Evolutionary conservation across 2,329 filamentous ascomycete genomes (phyloP), one percentile per base, ranked within the genome.

Genomic region (Furcasterigmium sp.): DNA sequence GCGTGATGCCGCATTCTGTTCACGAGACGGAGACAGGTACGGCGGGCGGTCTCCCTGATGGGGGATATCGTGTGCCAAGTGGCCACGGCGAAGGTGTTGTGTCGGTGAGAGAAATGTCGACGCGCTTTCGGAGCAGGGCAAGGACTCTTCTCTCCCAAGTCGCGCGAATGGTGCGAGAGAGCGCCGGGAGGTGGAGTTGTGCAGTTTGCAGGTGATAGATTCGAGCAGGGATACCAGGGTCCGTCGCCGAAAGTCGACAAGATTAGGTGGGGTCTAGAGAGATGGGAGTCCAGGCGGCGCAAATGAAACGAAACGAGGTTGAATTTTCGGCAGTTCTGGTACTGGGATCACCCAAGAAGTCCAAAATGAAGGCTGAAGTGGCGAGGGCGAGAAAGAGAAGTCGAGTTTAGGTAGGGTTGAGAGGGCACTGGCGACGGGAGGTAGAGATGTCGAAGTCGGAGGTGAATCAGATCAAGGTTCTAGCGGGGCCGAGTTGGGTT

Each of bases 1-100:
- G 41, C 26, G 10, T 20, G 41, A 17, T 43, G 41, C 25, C 15
- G 23, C 41, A 37, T 43, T 32, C 41, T 38, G 34, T 11, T 26
- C 8, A 7, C n/a, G 6, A 8, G 32, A 15, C 18, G 35, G 21
- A 17, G 35, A 28, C 14, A 17, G 13, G n/a, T 26, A n/a, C 10
- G 38, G 29, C 13, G 25, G 23, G 15, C 20, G n/a, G 15, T 40
- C 21, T 26, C 7, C 11, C 23, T 7, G 23, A 26, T 26, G 32
- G 32, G 32, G 17, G n/a, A 9, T n/a, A 35, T 17, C 11, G 15
- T 17, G 32, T 35, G 32, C n/a, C 32, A 11, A 17, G 32, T 9
- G n/a, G n/a, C n/a, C 11, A 15, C 32, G 15, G 32, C 32, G n/a
- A 38, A 38, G 36, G 17, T n/a, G 15, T 38, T 38, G 17, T 38